Evolutionary conservation across 192 early-diverging fungal species (phyloP), one percentile per base, ranked within the genome.

Genomic region (Rhizophlyctis rosea): DNA sequence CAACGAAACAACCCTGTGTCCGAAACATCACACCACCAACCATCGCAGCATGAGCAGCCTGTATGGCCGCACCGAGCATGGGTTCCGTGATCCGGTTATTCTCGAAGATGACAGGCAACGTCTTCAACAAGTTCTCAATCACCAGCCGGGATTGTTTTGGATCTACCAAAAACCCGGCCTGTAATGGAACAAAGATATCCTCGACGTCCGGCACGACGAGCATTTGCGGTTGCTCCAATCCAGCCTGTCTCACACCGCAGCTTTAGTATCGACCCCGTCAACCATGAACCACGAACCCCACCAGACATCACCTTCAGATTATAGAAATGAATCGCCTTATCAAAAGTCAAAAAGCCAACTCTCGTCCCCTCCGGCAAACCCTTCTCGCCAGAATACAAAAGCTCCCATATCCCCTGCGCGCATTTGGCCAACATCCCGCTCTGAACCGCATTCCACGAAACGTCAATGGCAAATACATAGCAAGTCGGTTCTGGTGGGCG

Each of bases 381-480:
- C n/a, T 49, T 59, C 24, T 52, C 61, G 31, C 73, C 75, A 18
- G 54, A 70, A 73, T 90, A 95, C 11, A 97, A 64, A 2, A 88
- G 77, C 28, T 80, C 70, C 54, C 80, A 81, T 54, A 99, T 76
- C 0, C 87, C 79, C 23, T 84, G 62, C 3, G 88, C 87, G 33
- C 83, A 81, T 59, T 79, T 68, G 4, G 65, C 69, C 30, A 98
- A 75, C 85, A 96, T 80, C 9, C 95, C 94, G 52, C 82, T 91
- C 65, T 92, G 87, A 13, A 94, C 78, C 0, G 93, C 78, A 59
- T 77, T 89, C 85, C 86, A 91, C 1, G 92, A 90, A 23, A 99
- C 94, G 78, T 99, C 96, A 50, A 99, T 90, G 4, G 89, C 92
- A 88, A 98, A 94, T 31, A 99, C 78, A 67, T 90, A 90, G 1